Base-by-base conservation (phyloP, 1,284 basidiomycete species). In the Puccinia novopanici region DNA sequence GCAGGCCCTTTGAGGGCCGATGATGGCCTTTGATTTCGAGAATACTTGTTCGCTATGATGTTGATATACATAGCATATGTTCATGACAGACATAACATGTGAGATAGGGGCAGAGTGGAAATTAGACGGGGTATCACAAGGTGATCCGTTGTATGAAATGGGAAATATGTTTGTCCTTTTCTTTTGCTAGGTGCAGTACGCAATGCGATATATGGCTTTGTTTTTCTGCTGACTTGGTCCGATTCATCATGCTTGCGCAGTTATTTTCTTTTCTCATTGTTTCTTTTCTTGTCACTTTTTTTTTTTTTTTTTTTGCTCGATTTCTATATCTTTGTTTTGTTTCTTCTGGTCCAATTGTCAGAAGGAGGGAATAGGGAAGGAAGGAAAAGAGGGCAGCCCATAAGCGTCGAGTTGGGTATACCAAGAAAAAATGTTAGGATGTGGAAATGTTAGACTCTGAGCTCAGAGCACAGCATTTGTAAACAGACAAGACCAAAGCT, bases 401-500 rank as follows among this genome's bases (percentile, higher is more conserved):
- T 40, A 67, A 45, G n/a, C 12, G n/a, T 59, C 22, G 27, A 52
- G 24, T 3, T 70, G n/a, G 2, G 10, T 48, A n/a, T 3, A 15
- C 34, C n/a, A 22, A 67, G 63, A 48, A 48, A 27, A 27, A 24
- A 4, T 17, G 22, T 13, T 13, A 1, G 37, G 24, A 24, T 9
- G 42, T 67, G 2, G 22, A 22, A 48, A 42, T n/a, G 6, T 72
- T 52, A 74, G 37, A 74, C 40, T 17, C 72, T 42, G 30, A 74
- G 54, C 45, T 74, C 72, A 45, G 72, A 74, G 72, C 72, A 74
- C 34, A 74, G 40, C 8, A 74, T 74, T 74, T 61, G 72, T 40
- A 74, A 74, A 74, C 72, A 74, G 37, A 59, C 54, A 22, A 74
- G 54, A 15, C 72, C 72, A 24, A 74, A 74, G 54, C 72, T 74